These are phyloP conservation scores for Aurinia saxatilis DNA, from an alignment of 345 rosid genomes.

Conservation along the genomic window DNA sequence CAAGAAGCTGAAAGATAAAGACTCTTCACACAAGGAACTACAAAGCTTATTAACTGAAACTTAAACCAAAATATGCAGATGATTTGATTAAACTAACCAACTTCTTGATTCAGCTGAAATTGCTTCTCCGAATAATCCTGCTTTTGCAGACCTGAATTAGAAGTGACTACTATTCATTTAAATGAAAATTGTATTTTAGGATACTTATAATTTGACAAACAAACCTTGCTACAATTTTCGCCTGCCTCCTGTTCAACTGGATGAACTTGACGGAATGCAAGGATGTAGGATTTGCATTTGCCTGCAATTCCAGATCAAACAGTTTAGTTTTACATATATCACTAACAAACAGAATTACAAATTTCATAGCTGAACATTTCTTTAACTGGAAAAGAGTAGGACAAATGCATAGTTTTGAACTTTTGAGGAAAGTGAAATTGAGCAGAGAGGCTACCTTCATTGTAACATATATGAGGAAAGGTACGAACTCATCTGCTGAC, in stretches of 20 bases:
- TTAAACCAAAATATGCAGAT: background rate
- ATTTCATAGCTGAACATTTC: background rate
- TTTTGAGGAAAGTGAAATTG: background rate
- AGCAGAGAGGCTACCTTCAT: slow-evolving; percentile 61
- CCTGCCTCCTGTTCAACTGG: slow-evolving; percentile 44
- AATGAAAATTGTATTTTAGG: too few relatives aligned
- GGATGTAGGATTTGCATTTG: slow-evolving; percentile 58
- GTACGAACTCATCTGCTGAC: slow-evolving; percentile 63
- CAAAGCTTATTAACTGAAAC: background rate
- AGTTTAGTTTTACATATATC: background rate
- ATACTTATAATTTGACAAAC: too few relatives aligned
- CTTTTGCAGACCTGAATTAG: slow-evolving; percentile 48
- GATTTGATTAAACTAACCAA: too few relatives aligned
- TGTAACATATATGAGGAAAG: slow-evolving; percentile 47
- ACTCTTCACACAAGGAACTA: background rate
- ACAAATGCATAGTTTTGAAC: too few relatives aligned
- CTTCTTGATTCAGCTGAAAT: slow-evolving; percentile 4
- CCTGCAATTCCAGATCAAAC: slow-evolving; percentile 44
- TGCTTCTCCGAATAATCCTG: slow-evolving; percentile 22
- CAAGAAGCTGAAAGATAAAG: background rate
- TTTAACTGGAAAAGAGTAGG: background rate
- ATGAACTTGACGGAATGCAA: slow-evolving; percentile 61
- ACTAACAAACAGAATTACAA: background rate
- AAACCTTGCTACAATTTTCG: slow-evolving; percentile 17
- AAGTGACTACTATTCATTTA: slow-evolving; percentile 51